Conservation (phyloP, 345 rosid genomes). For the Cardiospermum halicacabum region DNA sequence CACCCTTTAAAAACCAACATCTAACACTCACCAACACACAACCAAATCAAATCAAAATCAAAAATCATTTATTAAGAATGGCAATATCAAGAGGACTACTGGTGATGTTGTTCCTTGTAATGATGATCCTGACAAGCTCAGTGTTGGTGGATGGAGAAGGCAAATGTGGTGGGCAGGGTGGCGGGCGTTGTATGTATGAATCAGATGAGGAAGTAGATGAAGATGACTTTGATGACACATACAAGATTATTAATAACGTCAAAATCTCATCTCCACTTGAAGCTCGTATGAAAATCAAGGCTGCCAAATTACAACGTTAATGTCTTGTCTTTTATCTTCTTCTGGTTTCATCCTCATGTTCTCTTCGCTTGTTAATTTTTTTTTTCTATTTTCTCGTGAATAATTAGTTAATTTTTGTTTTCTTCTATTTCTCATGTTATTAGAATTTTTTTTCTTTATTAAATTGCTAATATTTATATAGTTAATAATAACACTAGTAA, state of each 20-base stretch:
- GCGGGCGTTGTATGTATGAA: background rate
- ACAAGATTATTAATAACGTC: slow-evolving; percentile 21
- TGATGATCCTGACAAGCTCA: slow-evolving; percentile 13
- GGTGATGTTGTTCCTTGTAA: slow-evolving; percentile 4
- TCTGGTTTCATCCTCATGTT: no score
- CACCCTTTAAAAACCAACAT: background rate
- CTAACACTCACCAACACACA: background rate
- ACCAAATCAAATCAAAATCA: background rate
- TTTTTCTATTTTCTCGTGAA: background rate
- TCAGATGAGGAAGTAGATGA: background rate
- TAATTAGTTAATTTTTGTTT: background rate
- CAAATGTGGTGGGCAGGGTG: background rate
- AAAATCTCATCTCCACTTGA: slow-evolving; percentile 6
- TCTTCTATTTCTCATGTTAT: background rate
- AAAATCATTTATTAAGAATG: slow-evolving; percentile 3
- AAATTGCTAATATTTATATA: no score
- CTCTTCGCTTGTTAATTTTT: background rate
- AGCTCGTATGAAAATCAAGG: background rate
- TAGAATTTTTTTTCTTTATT: no score
- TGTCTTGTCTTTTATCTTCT: background rate
- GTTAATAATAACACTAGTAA: no score
- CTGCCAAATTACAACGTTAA: background rate
- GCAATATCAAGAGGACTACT: slow-evolving; percentile 18
- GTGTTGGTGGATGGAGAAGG: slow-evolving; percentile 17
- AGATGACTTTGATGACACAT: slow-evolving; percentile 32